These are phyloP conservation scores for Naematelia aurantialba DNA, from an alignment of 768 basidiomycete species.

Conservation along the genomic window DNA sequence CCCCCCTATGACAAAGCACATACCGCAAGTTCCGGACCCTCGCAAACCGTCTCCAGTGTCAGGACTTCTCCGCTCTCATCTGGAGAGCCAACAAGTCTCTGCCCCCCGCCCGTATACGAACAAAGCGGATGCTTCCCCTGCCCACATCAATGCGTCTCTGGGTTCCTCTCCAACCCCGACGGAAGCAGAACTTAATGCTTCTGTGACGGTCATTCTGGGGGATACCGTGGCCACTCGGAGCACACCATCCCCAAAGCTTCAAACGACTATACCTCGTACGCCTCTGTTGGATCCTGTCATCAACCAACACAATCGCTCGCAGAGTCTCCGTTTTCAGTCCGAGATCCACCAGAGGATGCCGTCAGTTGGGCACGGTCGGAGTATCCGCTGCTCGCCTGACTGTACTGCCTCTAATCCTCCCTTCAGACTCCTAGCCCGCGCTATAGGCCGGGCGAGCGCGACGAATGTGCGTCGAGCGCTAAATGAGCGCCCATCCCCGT, in stretches of 20 bases:
- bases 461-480: constrained; percentile 7
- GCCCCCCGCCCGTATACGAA: no score
- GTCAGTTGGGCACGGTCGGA: constrained; percentile 1
- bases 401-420: constrained; percentile 23
- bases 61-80: background rate
- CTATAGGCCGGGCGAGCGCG: constrained; percentile 26
- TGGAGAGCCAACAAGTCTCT: no score
- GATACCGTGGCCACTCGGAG: background rate
- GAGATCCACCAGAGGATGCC: background rate
- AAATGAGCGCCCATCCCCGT: background rate
- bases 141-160: no score
- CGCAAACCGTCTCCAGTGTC: background rate
- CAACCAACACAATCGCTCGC: background rate
- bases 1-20: background rate
- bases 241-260: background rate
- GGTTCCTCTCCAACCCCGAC: background rate
- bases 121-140: no score
- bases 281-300: background rate
- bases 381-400: constrained; percentile 23
- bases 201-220: background rate
- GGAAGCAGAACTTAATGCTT: background rate
- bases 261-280: background rate
- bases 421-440: constrained; percentile 14
- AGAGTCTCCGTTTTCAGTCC: background rate
- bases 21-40: background rate